A percentile compares a stretch with the other conserved stretches of the same genome.
Conservation (phyloP, 2,329 filamentous ascomycete genomes). For the Drechslerella stenobrocha region DNA sequence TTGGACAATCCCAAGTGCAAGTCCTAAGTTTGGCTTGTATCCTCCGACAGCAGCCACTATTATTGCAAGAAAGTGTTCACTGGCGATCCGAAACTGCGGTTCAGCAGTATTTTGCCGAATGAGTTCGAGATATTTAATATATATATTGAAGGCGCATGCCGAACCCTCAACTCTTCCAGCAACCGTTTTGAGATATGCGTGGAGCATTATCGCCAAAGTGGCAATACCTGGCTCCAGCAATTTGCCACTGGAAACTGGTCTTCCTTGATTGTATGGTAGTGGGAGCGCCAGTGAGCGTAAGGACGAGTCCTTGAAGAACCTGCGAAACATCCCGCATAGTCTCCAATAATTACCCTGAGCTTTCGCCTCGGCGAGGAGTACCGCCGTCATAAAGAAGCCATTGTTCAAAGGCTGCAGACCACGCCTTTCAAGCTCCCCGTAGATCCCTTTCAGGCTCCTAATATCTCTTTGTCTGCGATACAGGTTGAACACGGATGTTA, state of each 20-base stretch:
- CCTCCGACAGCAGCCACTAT: constrained; percentile 30
- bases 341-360: constrained; percentile 22
- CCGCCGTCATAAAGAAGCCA: constrained; percentile 36
- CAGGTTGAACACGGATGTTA: constrained; percentile 32
- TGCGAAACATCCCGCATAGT: constrained; percentile 21
- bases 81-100: constrained; percentile 16
- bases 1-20: constrained; percentile 39
- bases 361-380: constrained; percentile 30
- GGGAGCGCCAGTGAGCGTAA: constrained; percentile 18
- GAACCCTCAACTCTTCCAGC: constrained; percentile 37
- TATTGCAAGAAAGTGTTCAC: constrained; percentile 29
- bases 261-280: neutral
- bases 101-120: neutral
- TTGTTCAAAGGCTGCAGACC: constrained; percentile 22
- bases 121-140: constrained; percentile 24
- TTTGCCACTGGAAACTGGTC: neutral
- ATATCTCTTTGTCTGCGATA: constrained; percentile 27
- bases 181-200: constrained; percentile 38
- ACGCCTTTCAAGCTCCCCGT: constrained; percentile 15
- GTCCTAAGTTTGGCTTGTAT: constrained; percentile 29
- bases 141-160: constrained; percentile 26
- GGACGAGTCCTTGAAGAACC: constrained; percentile 25
- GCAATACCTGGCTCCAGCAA: constrained; percentile 22
- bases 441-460: constrained; percentile 6
- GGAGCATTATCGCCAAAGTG: constrained; percentile 33